A percentile compares a stretch with the other conserved stretches of the same genome.
These are phyloP conservation scores for Lobulomyces angularis DNA, from an alignment of 192 early-diverging fungal genomes.

Conservation along the genomic window DNA sequence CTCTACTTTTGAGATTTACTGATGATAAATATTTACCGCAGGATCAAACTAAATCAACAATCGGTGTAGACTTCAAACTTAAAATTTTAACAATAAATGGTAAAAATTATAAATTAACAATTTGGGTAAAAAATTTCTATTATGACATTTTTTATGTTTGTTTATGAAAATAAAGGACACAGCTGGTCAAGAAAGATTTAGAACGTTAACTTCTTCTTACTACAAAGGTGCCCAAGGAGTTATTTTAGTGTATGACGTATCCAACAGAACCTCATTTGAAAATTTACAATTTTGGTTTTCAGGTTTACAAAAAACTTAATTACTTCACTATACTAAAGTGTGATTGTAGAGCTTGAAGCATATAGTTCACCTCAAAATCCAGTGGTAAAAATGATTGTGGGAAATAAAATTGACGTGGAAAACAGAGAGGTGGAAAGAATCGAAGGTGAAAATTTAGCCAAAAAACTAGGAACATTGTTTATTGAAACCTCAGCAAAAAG, in stretches of 20 bases:
- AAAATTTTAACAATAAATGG: constrained; percentile 74
- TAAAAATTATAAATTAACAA: constrained; percentile 88
- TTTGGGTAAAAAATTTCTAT: constrained; percentile 55
- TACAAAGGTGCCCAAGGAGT: constrained; percentile 98
- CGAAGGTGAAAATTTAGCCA: constrained; percentile 87
- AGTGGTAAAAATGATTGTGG: constrained; percentile 96
- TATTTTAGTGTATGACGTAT: constrained; percentile 95
- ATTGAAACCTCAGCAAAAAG: constrained; percentile 96
- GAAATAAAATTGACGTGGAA: constrained; percentile 97
- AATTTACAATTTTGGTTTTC: constrained; percentile 88
- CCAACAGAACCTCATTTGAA: constrained; percentile 84
- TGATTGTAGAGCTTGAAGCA: constrained; percentile 85
- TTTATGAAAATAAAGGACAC: constrained; percentile 55
- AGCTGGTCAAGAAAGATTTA: constrained; percentile 96
- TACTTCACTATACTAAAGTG: too few relatives aligned
- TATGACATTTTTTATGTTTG: constrained; percentile 4
- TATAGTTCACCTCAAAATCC: constrained; percentile 73
- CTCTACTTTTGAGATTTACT: constrained; percentile 81
- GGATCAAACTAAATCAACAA: constrained; percentile 79
- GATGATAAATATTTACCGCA: constrained; percentile 88
- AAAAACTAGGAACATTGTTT: constrained; percentile 81
- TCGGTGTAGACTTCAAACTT: constrained; percentile 92
- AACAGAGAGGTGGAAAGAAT: constrained; percentile 61
- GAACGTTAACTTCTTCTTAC: constrained; percentile 93
- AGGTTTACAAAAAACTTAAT: too few relatives aligned